phyloP scores from a whole-genome alignment of 208 protist genomes.

The Leishmania gerbilli region DNA sequence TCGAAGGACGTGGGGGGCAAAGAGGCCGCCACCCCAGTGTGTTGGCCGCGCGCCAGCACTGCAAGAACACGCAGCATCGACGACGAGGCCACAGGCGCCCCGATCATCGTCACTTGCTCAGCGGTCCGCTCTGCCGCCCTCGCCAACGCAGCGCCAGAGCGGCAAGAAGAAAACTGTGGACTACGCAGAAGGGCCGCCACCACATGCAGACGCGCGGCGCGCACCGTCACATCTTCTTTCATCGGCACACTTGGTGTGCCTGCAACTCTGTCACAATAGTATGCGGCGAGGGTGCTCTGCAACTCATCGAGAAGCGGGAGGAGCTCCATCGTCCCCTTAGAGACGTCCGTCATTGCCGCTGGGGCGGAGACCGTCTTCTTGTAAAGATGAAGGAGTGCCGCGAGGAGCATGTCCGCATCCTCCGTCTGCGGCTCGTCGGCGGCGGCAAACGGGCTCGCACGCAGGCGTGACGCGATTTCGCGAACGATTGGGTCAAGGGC shows the following conservation, averaged over 20 bases:
- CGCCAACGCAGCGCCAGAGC: not conserved
- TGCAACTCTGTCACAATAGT: not conserved
- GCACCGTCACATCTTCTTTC: not conserved
- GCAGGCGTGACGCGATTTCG: not conserved
- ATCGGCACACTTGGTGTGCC: not conserved
- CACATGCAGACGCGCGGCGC: conserved; percentile 15
- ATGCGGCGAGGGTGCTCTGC: not conserved
- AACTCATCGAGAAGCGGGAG: conserved; percentile 3
- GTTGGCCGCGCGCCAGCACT: not conserved
- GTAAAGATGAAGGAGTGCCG: conserved; percentile 4
- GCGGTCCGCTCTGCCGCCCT: not conserved
- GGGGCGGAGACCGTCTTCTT: not conserved
- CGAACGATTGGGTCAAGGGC: conserved; percentile 1
- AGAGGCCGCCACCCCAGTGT: not conserved
- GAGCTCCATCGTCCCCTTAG: not conserved
- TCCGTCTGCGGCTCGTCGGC: not conserved
- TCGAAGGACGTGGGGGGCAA: not conserved
- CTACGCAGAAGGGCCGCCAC: not conserved
- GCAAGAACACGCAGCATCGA: conserved; percentile 7
- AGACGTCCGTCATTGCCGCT: not conserved
- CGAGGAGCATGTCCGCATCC: conserved; percentile 10
- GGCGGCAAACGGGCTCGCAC: not conserved
- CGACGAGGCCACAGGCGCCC: not conserved
- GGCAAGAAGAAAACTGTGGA: not conserved
- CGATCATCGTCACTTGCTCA: not conserved